Conservation (phyloP, 805 yeast species). For the Starmerella ratchasimensis region DNA sequence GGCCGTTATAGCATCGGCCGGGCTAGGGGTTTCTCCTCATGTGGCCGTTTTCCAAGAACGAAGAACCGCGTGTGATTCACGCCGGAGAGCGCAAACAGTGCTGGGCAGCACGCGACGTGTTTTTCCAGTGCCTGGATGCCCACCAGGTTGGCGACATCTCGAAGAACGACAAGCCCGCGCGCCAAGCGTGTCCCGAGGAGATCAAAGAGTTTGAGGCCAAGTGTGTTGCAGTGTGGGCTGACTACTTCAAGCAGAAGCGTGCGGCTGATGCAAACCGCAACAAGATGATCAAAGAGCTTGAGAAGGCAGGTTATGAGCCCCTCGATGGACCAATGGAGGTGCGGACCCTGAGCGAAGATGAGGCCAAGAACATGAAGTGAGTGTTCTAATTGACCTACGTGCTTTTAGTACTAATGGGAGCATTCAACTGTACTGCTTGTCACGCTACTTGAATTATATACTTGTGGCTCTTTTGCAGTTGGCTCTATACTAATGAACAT, state of each 20-base stretch:
- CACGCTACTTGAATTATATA: too few relatives aligned
- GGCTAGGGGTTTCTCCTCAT: slow-evolving; percentile 30
- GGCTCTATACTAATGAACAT: too few relatives aligned
- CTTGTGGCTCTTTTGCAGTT: too few relatives aligned
- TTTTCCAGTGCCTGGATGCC: slow-evolving; percentile 58
- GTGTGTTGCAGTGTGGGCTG: slow-evolving; percentile 79
- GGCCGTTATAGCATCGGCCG: too few relatives aligned
- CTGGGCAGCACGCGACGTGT: slow-evolving; percentile 80
- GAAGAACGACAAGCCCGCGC: slow-evolving; percentile 32
- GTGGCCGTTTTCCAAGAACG: slow-evolving; percentile 37
- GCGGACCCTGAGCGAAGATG: slow-evolving; percentile 9
- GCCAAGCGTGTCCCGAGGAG: slow-evolving; percentile 42
- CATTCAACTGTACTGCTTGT: neutral
- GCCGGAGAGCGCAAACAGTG: slow-evolving; percentile 50
- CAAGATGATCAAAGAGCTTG: slow-evolving; percentile 53
- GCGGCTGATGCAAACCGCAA: slow-evolving; percentile 60
- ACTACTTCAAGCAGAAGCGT: slow-evolving; percentile 82
- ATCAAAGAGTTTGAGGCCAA: slow-evolving; percentile 50
- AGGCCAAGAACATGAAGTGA: slow-evolving; percentile 2
- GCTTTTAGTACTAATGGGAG: neutral
- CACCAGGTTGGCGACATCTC: slow-evolving; percentile 57
- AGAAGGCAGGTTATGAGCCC: slow-evolving; percentile 40
- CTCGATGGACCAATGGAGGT: slow-evolving; percentile 17
- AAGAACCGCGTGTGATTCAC: slow-evolving; percentile 30
- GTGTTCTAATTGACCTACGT: too few relatives aligned